Evolutionary conservation across 805 yeast genomes (phyloP), one percentile per base, ranked within the genome.

Genomic region (Saturnispora saitoi): DNA sequence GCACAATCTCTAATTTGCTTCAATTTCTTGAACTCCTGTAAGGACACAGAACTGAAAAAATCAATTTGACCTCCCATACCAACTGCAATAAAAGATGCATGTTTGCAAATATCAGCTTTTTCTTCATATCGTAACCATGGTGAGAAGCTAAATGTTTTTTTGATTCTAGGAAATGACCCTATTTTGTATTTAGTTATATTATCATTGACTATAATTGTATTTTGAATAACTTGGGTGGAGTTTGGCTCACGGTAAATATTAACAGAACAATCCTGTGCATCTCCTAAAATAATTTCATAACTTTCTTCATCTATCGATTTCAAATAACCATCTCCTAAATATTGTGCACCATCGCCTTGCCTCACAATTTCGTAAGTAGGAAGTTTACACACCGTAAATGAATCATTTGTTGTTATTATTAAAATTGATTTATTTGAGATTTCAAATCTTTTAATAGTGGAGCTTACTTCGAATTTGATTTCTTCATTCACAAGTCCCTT

Each of bases 41-140:
- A 51, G 15, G 45, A 43, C 29, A 52, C 41, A 24, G 53, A 43
- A 5, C 43, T 52, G 31, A 57, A 45, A 36, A 48, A 36, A 47
- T 51, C 56, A 7, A 70, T 49, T 38, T 68, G 71, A 3, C 76
- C 76, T 37, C 65, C 61, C 15, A 71, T 36, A 1, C 75, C 75
- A 48, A 67, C 63, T 11, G 68, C 55, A 15, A 65, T 41, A 40
- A 64, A 58, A 36, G 53, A 17, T 14, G 26, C 28, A 31, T 38
- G 48, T n/a, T 22, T 8, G 9, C 48, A 44, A 40, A 48, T 30
- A 45, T 24, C 39, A 40, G 3, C 48, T 31, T 50, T 24, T 32
- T 49, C 43, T 7, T 22, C 37, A 7, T 42, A 22, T n/a, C 32
- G n/a, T 1, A 50, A n/a, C 52, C 75, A 71, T 17, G 58, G 48